These are phyloP conservation scores for Amanita pseudoporphyria DNA, from an alignment of 768 basidiomycete species.

Conservation along the genomic window DNA sequence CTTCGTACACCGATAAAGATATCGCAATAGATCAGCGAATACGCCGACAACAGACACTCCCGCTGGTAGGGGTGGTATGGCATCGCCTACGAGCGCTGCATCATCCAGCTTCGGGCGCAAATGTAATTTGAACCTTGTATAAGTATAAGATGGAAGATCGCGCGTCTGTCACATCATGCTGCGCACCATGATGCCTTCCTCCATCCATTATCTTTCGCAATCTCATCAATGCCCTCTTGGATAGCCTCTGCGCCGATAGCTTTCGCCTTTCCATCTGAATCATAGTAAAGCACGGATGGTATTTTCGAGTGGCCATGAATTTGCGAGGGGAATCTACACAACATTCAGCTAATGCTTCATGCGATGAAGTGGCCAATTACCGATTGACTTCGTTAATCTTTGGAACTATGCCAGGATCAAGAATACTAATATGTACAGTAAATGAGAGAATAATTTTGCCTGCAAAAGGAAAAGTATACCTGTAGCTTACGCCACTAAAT, in stretches of 20 bases:
- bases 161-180: background rate
- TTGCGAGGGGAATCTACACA: constrained; percentile 14
- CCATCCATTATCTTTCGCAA: constrained; percentile 31
- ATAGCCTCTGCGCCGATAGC: constrained; percentile 34
- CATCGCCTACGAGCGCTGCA: background rate
- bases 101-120: constrained; percentile 11
- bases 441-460: background rate
- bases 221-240: constrained; percentile 23
- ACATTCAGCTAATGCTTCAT: background rate
- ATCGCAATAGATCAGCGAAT: constrained; percentile 30
- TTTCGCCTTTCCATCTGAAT: constrained; percentile 20
- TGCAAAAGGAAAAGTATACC: constrained; percentile 9
- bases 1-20: constrained; percentile 27
- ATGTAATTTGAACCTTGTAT: constrained; percentile 15
- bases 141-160: background rate
- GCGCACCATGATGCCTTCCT: constrained; percentile 32
- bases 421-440: constrained; percentile 16
- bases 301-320: constrained; percentile 24
- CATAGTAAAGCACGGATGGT: constrained; percentile 32
- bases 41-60: constrained; percentile 24
- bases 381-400: constrained; percentile 30
- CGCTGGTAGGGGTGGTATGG: constrained; percentile 23
- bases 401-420: constrained; percentile 23
- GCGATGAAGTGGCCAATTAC: constrained; percentile 15
- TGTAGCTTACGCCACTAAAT: constrained; percentile 39